Evolutionary conservation across 116 monocot species (phyloP).

Genomic region (Cymodocea nodosa): DNA sequence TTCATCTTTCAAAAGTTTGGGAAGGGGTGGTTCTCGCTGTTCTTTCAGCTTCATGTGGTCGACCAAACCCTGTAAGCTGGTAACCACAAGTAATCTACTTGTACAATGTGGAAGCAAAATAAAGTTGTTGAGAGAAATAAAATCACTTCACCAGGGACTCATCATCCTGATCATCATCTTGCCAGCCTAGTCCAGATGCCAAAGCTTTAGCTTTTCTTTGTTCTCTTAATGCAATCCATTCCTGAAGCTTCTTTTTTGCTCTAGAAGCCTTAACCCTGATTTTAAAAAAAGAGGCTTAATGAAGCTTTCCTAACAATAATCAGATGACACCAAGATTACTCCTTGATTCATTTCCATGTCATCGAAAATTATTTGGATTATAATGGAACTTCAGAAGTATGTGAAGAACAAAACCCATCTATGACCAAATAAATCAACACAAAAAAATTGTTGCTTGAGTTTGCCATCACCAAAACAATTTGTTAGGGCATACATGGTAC

Average conservation of each 20-base stretch:
- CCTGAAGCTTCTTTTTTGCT: constrained; percentile 66
- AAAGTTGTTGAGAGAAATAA: background rate
- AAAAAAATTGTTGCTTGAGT: background rate
- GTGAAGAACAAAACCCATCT: constrained; percentile 1
- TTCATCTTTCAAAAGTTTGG: constrained; percentile 52
- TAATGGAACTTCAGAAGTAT: background rate
- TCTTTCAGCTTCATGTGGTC: constrained; percentile 16
- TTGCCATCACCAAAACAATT: background rate
- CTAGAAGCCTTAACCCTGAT: constrained; percentile 42
- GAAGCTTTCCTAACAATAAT: background rate
- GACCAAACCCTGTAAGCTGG: background rate
- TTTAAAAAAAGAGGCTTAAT: background rate
- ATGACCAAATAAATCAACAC: background rate
- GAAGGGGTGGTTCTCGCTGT: constrained; percentile 57
- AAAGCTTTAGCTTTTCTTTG: constrained; percentile 44
- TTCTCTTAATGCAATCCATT: constrained; percentile 40
- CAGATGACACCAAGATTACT: background rate
- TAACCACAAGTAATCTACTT: background rate
- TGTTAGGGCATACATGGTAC: background rate
- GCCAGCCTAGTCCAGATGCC: constrained; percentile 61
- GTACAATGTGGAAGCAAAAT: background rate
- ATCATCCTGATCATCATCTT: constrained; percentile 62
- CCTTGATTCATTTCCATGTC: background rate
- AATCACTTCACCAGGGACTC: constrained; percentile 32
- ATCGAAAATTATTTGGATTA: background rate